A percentile compares a stretch with the other conserved stretches of the same genome.
Evolutionary conservation across 2,329 filamentous ascomycete genomes (phyloP).

Genomic region (Colletotrichum lini): DNA sequence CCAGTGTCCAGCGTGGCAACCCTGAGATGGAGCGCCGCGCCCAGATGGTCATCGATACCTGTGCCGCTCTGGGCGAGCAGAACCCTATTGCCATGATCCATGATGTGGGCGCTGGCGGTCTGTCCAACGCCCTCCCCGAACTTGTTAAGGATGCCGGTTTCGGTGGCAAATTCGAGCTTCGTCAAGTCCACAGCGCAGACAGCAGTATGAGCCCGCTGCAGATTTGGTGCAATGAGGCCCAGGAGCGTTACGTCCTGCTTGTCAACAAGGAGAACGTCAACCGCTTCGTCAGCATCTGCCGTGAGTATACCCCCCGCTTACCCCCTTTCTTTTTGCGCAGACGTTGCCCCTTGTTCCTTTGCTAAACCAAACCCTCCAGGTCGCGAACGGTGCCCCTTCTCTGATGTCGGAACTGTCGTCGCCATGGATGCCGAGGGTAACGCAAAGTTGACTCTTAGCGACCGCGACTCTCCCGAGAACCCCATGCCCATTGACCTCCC

Average conservation of each 20-base stretch:
- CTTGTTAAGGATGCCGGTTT: slow-evolving; percentile 92
- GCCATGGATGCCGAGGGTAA: slow-evolving; percentile 73
- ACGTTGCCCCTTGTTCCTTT: background rate
- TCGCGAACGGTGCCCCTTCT: slow-evolving; percentile 92
- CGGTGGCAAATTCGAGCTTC: slow-evolving; percentile 93
- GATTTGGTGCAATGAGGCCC: slow-evolving; percentile 98
- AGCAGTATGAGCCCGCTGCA: slow-evolving; percentile 94
- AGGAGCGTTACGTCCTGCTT: slow-evolving; percentile 95
- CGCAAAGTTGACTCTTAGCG: slow-evolving; percentile 83
- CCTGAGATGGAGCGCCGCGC: slow-evolving; percentile 95
- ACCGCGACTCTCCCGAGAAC: slow-evolving; percentile 81
- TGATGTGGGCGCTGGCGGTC: slow-evolving; percentile 93
- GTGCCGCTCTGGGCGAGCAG: slow-evolving; percentile 83
- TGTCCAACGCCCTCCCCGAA: slow-evolving; percentile 82
- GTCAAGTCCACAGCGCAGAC: slow-evolving; percentile 92
- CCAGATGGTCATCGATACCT: slow-evolving; percentile 98
- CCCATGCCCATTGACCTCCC: slow-evolving; percentile 89
- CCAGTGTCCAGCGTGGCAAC: slow-evolving; percentile 96
- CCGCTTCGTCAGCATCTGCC: slow-evolving; percentile 77
- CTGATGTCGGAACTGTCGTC: slow-evolving; percentile 86
- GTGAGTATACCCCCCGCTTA: slow-evolving; percentile 52
- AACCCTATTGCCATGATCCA: slow-evolving; percentile 98
- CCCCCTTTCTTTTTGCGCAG: background rate
- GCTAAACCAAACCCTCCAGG: slow-evolving; percentile 57
- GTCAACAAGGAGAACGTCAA: slow-evolving; percentile 87